These are phyloP conservation scores for Syzygium aromaticum DNA, from an alignment of 345 rosid genomes.

Conservation along the genomic window DNA sequence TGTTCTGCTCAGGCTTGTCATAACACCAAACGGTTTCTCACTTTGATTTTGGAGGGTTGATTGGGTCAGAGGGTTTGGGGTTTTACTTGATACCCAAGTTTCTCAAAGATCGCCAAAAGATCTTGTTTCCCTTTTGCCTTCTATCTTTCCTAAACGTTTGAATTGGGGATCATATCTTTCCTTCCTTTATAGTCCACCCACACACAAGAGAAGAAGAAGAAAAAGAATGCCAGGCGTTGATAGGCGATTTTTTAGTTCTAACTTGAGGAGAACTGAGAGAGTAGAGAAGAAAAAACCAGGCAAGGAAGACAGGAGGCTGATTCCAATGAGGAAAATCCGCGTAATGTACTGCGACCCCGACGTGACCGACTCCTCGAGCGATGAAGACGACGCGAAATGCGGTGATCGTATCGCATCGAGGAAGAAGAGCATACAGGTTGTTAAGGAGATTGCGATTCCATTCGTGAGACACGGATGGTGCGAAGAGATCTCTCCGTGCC, in stretches of 20 bases:
- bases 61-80: constrained; percentile 4
- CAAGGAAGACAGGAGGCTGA: neutral
- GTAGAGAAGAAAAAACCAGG: neutral
- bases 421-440: constrained; percentile 1
- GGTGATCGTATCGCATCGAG: neutral
- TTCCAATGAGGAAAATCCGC: constrained; percentile 18
- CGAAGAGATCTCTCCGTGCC: neutral
- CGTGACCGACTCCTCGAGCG: constrained; percentile 40
- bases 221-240: constrained; percentile 13
- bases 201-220: neutral
- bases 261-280: neutral
- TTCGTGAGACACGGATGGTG: neutral
- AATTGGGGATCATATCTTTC: neutral
- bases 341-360: constrained; percentile 32
- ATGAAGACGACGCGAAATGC: constrained; percentile 13
- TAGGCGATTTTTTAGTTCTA: constrained; percentile 10
- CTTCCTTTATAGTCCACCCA: neutral
- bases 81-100: constrained; percentile 10
- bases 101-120: neutral
- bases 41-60: constrained; percentile 7
- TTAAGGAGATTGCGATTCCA: constrained; percentile 20
- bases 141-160: neutral
- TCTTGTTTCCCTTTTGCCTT: neutral
- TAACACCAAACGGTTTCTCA: neutral
- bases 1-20: neutral